Base-by-base conservation (phyloP, 2,329 filamentous ascomycete genomes). In the Emmonsiellopsis sp. region DNA sequence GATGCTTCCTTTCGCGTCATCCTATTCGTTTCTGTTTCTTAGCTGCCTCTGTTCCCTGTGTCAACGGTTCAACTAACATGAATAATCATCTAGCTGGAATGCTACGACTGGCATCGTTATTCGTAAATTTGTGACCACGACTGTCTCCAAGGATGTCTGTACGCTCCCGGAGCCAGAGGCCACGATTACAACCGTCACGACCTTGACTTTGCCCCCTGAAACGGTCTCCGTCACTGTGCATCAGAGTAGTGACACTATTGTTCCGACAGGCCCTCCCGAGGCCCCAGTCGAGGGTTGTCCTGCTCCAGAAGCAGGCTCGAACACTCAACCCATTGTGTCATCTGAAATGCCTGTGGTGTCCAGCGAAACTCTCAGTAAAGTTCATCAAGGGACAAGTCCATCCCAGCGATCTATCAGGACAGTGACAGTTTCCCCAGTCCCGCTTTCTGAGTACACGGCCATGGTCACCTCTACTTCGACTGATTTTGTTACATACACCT, bases 181-280 rank as follows among this genome's bases (percentile, higher is more conserved):
- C 30, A 16, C 20, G 7, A 38, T 20, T 8, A 49, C 20, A 4
- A 49, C 46, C 8, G 5, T 45, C 41, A 46, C 38, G 20, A 44
- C 42, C 11, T 13, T 44, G 11, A 44, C 42, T 20, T 10, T n/a
- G 11, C 10, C 16, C 16, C 42, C 42, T 10, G 31, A 38, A 35
- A 52, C 50, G 10, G 32, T 52, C 2, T 46, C 44, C 30, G 20
- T 52, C 20, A 52, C 50, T 16, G 26, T 52, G 31, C 37, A 16
- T 52, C 46, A 38, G 15, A 35, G 30, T 40, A 4, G 26, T 49
- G 13, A 34, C 2, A 16, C 46, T n/a, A 15, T n/a, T 35, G 5
- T 20, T 7, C 11, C 46, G 16, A 49, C 34, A 7, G 9, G 10
- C 16, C 30, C 16, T 11, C 6, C 26, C 7, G 11, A 32, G 5